Evolutionary conservation across 2,329 filamentous ascomycete genomes (phyloP).

Genomic region (Epichloe coenophiala): DNA sequence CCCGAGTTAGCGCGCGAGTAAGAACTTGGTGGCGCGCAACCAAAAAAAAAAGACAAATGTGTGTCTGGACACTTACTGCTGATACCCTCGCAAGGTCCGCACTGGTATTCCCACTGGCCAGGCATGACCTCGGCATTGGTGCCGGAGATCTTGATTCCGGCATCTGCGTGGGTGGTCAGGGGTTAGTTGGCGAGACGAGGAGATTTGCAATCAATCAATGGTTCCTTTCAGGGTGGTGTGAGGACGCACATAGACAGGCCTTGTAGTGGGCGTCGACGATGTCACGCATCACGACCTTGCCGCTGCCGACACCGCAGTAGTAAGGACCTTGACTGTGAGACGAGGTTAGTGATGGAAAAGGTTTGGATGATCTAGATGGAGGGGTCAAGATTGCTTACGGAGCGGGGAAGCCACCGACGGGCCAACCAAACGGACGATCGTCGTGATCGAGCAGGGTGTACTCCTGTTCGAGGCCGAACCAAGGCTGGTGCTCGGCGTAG

Average conservation of each 20-base stretch:
- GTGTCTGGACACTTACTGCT: conserved; percentile 44
- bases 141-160: conserved; percentile 85
- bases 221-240: too few relatives aligned
- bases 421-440: conserved; percentile 73
- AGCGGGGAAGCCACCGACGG: conserved; percentile 66
- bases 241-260: conserved; percentile 48
- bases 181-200: neutral
- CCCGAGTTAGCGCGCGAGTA: neutral
- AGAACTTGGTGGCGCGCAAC: neutral
- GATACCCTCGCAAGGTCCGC: conserved; percentile 81
- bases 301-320: conserved; percentile 84
- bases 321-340: conserved; percentile 23
- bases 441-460: too few relatives aligned
- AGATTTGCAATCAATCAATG: too few relatives aligned
- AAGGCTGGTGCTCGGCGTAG: too few relatives aligned
- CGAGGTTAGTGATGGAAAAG: conserved; percentile 8
- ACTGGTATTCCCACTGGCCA: conserved; percentile 96
- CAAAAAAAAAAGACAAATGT: too few relatives aligned
- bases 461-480: too few relatives aligned
- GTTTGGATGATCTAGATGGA: too few relatives aligned
- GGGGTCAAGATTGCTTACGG: conserved; percentile 28
- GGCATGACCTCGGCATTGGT: conserved; percentile 92
- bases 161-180: conserved; percentile 26
- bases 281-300: conserved; percentile 95
- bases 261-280: conserved; percentile 64